A percentile compares a stretch with the other conserved stretches of the same genome.
phyloP scores from a whole-genome alignment of 1,284 basidiomycete species.

The Ustilago tritici region DNA sequence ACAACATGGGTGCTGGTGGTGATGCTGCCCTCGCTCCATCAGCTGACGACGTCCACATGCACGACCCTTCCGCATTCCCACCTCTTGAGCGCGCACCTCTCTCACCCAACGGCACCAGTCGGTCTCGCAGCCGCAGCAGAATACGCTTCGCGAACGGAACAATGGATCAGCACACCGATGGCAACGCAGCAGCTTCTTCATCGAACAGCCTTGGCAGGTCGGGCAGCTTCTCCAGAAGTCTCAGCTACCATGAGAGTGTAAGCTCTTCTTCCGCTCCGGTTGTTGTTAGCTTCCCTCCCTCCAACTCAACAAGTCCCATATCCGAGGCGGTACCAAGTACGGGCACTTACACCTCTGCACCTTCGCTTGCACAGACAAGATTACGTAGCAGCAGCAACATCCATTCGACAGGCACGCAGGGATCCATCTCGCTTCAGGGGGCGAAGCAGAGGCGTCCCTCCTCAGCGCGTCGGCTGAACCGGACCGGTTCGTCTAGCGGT shows the following conservation, averaged over 20 bases:
- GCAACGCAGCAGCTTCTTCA: conserved; percentile 7
- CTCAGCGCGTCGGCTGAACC: conserved; percentile 31
- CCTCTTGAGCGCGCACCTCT: conserved; percentile 39
- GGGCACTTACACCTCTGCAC: conserved; percentile 14
- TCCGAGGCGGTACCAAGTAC: conserved; percentile 11
- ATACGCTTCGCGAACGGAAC: conserved; percentile 35
- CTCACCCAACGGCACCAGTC: conserved; percentile 13
- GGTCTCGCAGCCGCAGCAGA: conserved; percentile 37
- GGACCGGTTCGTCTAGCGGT: conserved; percentile 46
- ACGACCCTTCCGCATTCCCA: conserved; percentile 44
- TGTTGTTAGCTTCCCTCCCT: conserved; percentile 51
- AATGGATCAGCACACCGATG: neutral
- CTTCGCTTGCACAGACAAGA: conserved; percentile 18
- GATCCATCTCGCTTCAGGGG: conserved; percentile 12
- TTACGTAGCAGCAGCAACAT: conserved; percentile 23
- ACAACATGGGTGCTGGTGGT: conserved; percentile 57
- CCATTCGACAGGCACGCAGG: conserved; percentile 1
- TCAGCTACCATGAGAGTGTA: conserved; percentile 53
- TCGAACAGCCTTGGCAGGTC: conserved; percentile 29
- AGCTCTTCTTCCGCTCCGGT: conserved; percentile 35
- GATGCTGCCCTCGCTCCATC: conserved; percentile 28
- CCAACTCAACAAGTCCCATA: conserved; percentile 12
- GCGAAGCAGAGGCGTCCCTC: conserved; percentile 44
- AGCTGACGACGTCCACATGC: conserved; percentile 34
- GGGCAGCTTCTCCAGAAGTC: conserved; percentile 53